Evolutionary conservation across 1,284 basidiomycete genomes (phyloP).

Genomic region (Cryptococcus sp.): DNA sequence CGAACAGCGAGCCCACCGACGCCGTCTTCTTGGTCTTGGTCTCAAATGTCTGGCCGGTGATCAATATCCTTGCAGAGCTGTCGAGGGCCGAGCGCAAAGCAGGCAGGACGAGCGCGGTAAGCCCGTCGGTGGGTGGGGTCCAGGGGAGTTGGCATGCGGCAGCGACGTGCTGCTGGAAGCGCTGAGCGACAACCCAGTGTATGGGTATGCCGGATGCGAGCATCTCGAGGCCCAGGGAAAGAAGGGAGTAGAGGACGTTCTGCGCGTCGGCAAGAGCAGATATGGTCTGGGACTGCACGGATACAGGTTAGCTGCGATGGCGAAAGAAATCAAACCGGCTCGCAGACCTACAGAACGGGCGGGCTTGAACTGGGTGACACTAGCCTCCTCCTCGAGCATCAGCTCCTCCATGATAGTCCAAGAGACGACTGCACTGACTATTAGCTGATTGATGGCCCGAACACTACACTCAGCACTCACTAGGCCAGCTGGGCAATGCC

Average conservation of each 20-base stretch:
- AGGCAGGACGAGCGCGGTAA: constrained; percentile 32
- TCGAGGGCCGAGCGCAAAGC: constrained; percentile 34
- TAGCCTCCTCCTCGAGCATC: constrained; percentile 28
- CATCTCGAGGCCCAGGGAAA: constrained; percentile 39
- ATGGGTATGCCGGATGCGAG: constrained; percentile 31
- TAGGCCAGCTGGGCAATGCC: constrained; percentile 30
- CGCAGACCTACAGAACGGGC: constrained; percentile 4
- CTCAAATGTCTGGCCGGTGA: constrained; percentile 13
- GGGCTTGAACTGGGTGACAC: constrained; percentile 23
- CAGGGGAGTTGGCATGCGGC: constrained; percentile 30
- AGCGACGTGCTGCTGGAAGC: constrained; percentile 42
- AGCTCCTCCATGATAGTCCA: constrained; percentile 38
- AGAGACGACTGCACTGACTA: constrained; percentile 26
- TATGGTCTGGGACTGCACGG: constrained; percentile 20
- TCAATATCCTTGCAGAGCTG: constrained; percentile 22
- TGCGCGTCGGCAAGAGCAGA: constrained; percentile 32
- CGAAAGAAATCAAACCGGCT: not conserved
- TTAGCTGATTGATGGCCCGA: not conserved
- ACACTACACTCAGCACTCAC: constrained; percentile 18
- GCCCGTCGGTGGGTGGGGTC: constrained; percentile 16
- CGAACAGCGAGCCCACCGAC: constrained; percentile 36
- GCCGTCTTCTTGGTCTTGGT: constrained; percentile 24
- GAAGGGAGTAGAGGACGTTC: constrained; percentile 24
- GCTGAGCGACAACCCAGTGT: constrained; percentile 29
- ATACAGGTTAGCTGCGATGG: not conserved